phyloP scores from a whole-genome alignment of 2,329 filamentous ascomycete species.

The Balansia obtecta region DNA sequence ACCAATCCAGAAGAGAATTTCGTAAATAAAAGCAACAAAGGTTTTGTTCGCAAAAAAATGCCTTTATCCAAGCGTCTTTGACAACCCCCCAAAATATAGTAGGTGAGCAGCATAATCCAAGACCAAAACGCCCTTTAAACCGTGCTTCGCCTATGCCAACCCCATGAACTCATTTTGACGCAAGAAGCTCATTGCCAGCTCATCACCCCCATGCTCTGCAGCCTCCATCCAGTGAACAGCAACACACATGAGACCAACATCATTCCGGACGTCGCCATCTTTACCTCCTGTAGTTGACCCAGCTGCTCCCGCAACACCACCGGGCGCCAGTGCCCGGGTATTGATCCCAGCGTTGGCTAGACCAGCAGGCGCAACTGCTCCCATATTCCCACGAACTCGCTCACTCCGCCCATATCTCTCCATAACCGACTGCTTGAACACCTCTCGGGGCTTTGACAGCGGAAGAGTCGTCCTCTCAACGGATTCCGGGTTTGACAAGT shows the following conservation, averaged over 20 bases:
- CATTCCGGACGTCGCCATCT: slow-evolving; percentile 48
- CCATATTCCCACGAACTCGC: slow-evolving; percentile 12
- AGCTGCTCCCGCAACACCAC: slow-evolving; percentile 9
- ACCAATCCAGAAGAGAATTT: no score
- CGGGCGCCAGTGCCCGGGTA: slow-evolving; percentile 12
- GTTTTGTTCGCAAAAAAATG: no score
- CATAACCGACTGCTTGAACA: slow-evolving; percentile 83
- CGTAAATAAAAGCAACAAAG: no score
- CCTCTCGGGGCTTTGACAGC: slow-evolving; percentile 70
- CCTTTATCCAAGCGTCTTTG: no score
- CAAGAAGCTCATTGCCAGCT: slow-evolving; percentile 70
- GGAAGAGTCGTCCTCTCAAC: slow-evolving; percentile 71
- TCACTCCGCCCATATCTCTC: slow-evolving; percentile 45
- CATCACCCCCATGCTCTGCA: slow-evolving; percentile 74
- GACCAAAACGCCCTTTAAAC: background rate
- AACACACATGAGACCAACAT: slow-evolving; percentile 83
- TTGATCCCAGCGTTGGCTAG: slow-evolving; percentile 14
- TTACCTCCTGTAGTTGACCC: slow-evolving; percentile 17
- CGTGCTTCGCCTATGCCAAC: slow-evolving; percentile 12
- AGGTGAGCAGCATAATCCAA: background rate
- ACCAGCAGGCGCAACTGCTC: slow-evolving; percentile 12
- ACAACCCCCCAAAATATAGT: background rate
- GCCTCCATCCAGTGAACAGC: slow-evolving; percentile 97
- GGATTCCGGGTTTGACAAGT: slow-evolving; percentile 81
- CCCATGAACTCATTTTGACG: slow-evolving; percentile 45